Base-by-base conservation (phyloP, 225 moss, liverwort and hornwort species). In the Polytrichum formosum region DNA sequence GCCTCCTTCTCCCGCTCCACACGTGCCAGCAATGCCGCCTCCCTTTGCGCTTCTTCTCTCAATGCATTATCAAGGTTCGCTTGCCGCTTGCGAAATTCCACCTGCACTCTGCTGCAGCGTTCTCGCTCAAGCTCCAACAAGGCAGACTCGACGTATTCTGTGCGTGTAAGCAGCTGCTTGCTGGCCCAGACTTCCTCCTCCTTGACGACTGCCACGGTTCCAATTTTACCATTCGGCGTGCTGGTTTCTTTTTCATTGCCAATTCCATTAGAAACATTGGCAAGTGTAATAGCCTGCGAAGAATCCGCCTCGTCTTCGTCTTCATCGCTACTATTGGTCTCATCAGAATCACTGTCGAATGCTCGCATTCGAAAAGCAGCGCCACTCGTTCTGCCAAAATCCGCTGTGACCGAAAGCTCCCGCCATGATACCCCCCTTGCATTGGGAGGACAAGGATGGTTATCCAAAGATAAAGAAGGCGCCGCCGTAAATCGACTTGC, bases 61-160 rank as follows among this genome's bases (percentile, higher is more conserved):
- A 94, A 64, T 28, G 82, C 84, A 59, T 73, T 84, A 53, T 90
- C 86, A 54, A 92, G 84, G 69, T n/a, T 76, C 67, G 80, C 76
- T 61, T 82, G 81, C 70, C 87, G 82, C 74, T 84, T 83, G 54
- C 87, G 90, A 60, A 87, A 77, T 75, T 94, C 67, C 75, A 97
- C 96, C 96, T 97, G 93, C 69, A 97, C 94, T 70, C 88, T 86
- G 69, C 74, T 77, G 68, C 80, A 81, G 61, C 92, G 84, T 76
- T 94, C 90, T 56, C 84, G 87, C 60, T 94, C 85, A 56, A 90
- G 68, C 76, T 94, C 92, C 72, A 88, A 65, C 22, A 97, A 79
- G 23, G 96, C 93, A 77, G 92, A 82, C 81, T 91, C 94, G 65
- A 91, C 81, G 67, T 78, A 76, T 70, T 86, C 92, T 74, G 96